Conservation (phyloP, 2,329 filamentous ascomycete genomes). For the Aspergillus sp. region DNA sequence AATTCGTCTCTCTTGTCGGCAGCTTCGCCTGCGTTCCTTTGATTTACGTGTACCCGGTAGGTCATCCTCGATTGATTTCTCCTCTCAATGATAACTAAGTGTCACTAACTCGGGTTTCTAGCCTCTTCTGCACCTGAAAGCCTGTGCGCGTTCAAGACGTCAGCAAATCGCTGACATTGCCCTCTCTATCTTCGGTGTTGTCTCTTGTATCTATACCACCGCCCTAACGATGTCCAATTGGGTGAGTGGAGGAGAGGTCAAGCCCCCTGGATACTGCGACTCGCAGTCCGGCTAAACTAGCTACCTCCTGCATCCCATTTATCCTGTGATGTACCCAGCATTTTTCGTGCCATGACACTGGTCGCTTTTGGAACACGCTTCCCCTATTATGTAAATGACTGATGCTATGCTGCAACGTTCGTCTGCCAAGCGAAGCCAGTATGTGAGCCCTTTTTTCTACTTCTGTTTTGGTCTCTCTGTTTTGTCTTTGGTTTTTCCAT, state of each 20-base stretch:
- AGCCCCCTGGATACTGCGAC: constrained; percentile 65
- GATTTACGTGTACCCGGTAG: constrained; percentile 95
- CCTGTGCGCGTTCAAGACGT: constrained; percentile 67
- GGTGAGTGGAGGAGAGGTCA: constrained; percentile 60
- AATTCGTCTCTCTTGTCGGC: constrained; percentile 93
- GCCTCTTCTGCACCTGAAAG: constrained; percentile 87
- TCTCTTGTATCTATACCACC: constrained; percentile 92
- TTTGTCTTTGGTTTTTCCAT: neutral
- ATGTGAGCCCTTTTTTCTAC: neutral
- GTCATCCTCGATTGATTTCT: constrained; percentile 38
- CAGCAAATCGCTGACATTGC: constrained; percentile 71
- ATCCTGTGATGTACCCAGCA: neutral
- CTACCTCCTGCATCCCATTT: neutral
- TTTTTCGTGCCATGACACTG: neutral
- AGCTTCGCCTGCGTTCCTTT: constrained; percentile 97
- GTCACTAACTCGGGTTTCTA: constrained; percentile 39
- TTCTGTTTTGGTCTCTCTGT: neutral
- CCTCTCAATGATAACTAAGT: neutral
- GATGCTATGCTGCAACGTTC: constrained; percentile 7
- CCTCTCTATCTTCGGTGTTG: constrained; percentile 76
- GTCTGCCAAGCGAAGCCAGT: neutral
- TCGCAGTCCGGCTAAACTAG: constrained; percentile 16
- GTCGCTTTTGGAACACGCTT: neutral
- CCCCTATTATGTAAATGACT: constrained; percentile 8
- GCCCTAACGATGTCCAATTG: constrained; percentile 82